phyloP scores from a whole-genome alignment of 495 filamentous ascomycete genomes.

The Articulospora tetracladia region DNA sequence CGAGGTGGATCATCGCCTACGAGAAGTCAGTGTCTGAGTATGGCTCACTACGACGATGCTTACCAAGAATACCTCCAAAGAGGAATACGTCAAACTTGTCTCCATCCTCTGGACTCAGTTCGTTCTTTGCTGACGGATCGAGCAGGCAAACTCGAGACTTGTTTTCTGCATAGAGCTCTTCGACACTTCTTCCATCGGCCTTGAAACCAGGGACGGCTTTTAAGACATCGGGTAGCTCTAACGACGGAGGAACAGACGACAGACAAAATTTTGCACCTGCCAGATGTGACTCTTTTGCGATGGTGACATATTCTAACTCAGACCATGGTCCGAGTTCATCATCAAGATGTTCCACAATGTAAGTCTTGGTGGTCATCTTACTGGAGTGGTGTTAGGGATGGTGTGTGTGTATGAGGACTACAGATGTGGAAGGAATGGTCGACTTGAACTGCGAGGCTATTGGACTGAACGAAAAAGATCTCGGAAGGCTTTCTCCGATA shows the following conservation, averaged over 20 bases:
- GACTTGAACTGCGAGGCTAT: not conserved
- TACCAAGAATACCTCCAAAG: constrained; percentile 94
- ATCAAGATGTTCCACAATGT: constrained; percentile 91
- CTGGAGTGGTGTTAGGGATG: not conserved
- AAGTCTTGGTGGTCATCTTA: constrained; percentile 50
- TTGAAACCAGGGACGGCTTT: constrained; percentile 54
- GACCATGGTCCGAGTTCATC: constrained; percentile 94
- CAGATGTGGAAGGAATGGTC: no score
- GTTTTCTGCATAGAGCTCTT: constrained; percentile 64
- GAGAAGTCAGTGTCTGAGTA: constrained; percentile 6
- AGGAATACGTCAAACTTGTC: constrained; percentile 84
- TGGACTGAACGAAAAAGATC: not conserved
- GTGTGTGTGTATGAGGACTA: no score
- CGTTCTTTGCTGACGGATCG: constrained; percentile 76
- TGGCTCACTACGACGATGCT: constrained; percentile 22
- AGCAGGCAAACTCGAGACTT: constrained; percentile 78
- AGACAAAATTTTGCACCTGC: constrained; percentile 70
- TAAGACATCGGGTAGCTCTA: constrained; percentile 65
- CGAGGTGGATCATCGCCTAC: constrained; percentile 91
- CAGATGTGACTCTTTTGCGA: constrained; percentile 72
- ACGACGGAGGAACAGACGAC: constrained; percentile 68
- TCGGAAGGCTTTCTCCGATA: constrained; percentile 12
- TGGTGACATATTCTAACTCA: constrained; percentile 80
- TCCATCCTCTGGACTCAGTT: constrained; percentile 79
- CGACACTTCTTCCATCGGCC: constrained; percentile 69